These are phyloP conservation scores for Penicillium brevicompactum DNA, from an alignment of 2,329 filamentous ascomycete species.

Conservation along the genomic window DNA sequence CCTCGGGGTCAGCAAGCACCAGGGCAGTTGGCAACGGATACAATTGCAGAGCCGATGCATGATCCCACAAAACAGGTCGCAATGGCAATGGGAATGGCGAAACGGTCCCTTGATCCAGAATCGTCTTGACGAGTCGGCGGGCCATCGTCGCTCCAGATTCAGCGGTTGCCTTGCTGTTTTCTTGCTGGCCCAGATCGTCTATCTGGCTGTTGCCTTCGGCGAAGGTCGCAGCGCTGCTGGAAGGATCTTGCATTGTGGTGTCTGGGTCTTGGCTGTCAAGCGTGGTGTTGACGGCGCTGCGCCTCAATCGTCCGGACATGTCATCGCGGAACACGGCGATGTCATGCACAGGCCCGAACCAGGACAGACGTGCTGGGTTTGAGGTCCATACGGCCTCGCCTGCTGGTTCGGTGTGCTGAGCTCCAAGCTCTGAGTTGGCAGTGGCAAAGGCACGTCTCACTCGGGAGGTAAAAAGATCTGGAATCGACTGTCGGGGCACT, in stretches of 20 bases:
- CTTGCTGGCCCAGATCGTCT: constrained; percentile 22
- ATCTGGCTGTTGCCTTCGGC: constrained; percentile 34
- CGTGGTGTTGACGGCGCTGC: constrained; percentile 73
- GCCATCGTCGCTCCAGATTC: constrained; percentile 52
- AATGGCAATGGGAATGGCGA: constrained; percentile 80
- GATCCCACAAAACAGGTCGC: constrained; percentile 89
- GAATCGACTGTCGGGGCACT: constrained; percentile 60
- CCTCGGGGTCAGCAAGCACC: constrained; percentile 78
- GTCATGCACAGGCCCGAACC: constrained; percentile 88
- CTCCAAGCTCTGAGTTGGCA: constrained; percentile 69
- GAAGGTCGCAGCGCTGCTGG: constrained; percentile 15
- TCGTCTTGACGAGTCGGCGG: constrained; percentile 81
- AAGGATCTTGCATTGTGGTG: constrained; percentile 31
- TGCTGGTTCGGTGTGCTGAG: constrained; percentile 53
- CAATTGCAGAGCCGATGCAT: constrained; percentile 71
- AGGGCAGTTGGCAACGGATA: constrained; percentile 87
- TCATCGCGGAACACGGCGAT: constrained; percentile 87
- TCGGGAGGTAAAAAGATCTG: constrained; percentile 86
- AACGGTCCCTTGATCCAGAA: constrained; percentile 87
- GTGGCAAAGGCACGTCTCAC: constrained; percentile 77
- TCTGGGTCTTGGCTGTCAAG: constrained; percentile 26
- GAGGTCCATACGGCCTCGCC: constrained; percentile 85
- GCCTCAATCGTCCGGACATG: constrained; percentile 74
- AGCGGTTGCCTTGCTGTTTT: constrained; percentile 19
- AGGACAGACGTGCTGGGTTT: constrained; percentile 77